Conservation (phyloP, 73 alveolate species). For the Paramecium bursaria region DNA sequence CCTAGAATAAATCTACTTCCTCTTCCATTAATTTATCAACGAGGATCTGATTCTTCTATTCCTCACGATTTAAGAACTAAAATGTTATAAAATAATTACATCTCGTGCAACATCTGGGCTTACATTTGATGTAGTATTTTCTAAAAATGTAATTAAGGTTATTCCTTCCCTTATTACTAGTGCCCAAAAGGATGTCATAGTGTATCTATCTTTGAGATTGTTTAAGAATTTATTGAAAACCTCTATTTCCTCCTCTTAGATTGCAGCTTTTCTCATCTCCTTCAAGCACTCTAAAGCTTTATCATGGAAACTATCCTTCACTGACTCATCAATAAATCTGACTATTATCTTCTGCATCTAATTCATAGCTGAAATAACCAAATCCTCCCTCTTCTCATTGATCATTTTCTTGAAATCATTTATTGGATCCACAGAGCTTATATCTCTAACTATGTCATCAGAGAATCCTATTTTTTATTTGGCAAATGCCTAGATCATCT, state of each 20-base stretch:
- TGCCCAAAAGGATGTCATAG: slow-evolving; percentile 72
- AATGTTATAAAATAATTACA: slow-evolving; percentile 68
- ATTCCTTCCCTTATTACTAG: slow-evolving; percentile 78
- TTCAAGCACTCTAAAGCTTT: slow-evolving; percentile 94
- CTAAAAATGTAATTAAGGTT: slow-evolving; percentile 84
- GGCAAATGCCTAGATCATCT: slow-evolving; percentile 55
- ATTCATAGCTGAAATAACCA: slow-evolving; percentile 89
- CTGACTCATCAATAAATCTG: slow-evolving; percentile 74
- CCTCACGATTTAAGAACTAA: slow-evolving; percentile 72
- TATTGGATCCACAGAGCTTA: slow-evolving; percentile 89
- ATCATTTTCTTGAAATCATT: slow-evolving; percentile 95
- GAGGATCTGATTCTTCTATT: slow-evolving; percentile 49
- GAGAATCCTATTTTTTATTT: slow-evolving; percentile 57
- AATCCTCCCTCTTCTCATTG: slow-evolving; percentile 91
- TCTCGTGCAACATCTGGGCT: slow-evolving; percentile 83
- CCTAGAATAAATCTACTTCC: slow-evolving; percentile 79
- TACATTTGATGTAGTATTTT: slow-evolving; percentile 76
- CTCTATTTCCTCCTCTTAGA: slow-evolving; percentile 89
- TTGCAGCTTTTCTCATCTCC: slow-evolving; percentile 91
- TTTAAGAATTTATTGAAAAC: slow-evolving; percentile 85
- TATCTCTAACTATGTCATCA: slow-evolving; percentile 74
- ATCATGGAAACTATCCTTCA: slow-evolving; percentile 88
- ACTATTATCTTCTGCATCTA: slow-evolving; percentile 85
- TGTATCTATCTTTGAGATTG: slow-evolving; percentile 70
- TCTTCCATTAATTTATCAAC: slow-evolving; percentile 50